Conservation (phyloP, 140 eudicot species). For the Anethum foeniculum region DNA sequence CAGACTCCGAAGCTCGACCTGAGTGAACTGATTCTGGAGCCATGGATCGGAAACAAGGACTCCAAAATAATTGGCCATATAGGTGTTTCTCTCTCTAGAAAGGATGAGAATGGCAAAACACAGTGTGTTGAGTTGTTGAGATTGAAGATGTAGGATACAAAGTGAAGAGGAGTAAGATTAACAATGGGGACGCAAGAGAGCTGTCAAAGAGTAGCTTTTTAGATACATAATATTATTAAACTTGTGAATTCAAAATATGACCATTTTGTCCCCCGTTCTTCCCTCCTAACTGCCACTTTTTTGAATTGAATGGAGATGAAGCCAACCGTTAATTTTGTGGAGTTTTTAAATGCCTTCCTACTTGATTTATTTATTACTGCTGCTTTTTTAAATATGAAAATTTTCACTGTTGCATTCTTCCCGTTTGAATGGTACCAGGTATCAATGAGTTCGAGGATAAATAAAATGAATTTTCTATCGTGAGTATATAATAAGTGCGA, state of each 20-base stretch:
- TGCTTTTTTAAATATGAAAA: too few relatives aligned
- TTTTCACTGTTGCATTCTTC: too few relatives aligned
- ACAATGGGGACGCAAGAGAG: slow-evolving; percentile 56
- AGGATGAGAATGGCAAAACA: background rate
- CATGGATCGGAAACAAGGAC: slow-evolving; percentile 97
- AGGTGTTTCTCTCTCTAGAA: background rate
- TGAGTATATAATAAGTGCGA: too few relatives aligned
- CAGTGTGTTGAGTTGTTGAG: background rate
- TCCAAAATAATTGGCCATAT: slow-evolving; percentile 75
- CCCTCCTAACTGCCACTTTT: slow-evolving; percentile 26
- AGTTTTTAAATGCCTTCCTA: background rate
- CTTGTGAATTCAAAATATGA: slow-evolving; percentile 50
- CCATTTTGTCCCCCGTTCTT: slow-evolving; percentile 42
- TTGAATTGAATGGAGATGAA: background rate
- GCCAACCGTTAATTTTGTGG: background rate
- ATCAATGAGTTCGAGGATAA: too few relatives aligned
- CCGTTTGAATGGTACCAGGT: too few relatives aligned
- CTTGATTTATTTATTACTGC: background rate
- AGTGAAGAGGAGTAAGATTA: slow-evolving; percentile 24
- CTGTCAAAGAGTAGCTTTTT: slow-evolving; percentile 40
- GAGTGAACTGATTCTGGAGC: slow-evolving; percentile 97
- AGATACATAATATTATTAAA: background rate
- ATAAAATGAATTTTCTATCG: too few relatives aligned
- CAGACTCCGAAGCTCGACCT: slow-evolving; percentile 88
- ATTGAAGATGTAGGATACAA: background rate